A percentile compares a stretch with the other conserved stretches of the same genome.
phyloP scores from a whole-genome alignment of 306 rosid genomes.

The Cucumis melo region DNA sequence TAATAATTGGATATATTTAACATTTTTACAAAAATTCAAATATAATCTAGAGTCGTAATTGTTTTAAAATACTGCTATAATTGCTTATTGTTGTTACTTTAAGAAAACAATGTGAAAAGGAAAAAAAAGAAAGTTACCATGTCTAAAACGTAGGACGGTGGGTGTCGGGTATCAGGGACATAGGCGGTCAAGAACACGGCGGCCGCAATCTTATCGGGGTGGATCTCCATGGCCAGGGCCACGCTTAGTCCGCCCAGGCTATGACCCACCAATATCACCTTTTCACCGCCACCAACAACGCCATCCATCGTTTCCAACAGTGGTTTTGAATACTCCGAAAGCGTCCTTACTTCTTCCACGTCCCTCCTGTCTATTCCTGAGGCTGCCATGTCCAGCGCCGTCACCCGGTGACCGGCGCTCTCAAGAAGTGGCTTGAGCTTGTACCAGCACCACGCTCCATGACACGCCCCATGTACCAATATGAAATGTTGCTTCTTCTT shows the following conservation, averaged over 20 bases:
- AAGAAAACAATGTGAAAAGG: too few relatives aligned
- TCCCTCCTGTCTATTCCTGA: constrained; percentile 32
- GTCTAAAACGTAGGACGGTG: constrained; percentile 33
- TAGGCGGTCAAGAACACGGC: constrained; percentile 57
- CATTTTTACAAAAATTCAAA: too few relatives aligned
- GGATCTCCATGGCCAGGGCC: constrained; percentile 53
- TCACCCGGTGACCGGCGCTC: constrained; percentile 35
- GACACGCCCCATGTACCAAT: constrained; percentile 60
- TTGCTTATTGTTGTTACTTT: too few relatives aligned
- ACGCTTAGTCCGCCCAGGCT: constrained; percentile 57
- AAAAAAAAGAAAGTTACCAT: constrained; percentile 20
- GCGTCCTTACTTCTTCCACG: constrained; percentile 27
- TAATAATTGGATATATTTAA: too few relatives aligned
- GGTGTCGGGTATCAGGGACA: constrained; percentile 36
- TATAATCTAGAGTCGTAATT: too few relatives aligned
- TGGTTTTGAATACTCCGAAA: constrained; percentile 35
- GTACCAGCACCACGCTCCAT: constrained; percentile 72
- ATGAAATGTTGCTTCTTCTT: constrained; percentile 29
- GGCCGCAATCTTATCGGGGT: constrained; percentile 30
- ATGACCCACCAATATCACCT: constrained; percentile 61
- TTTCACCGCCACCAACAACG: constrained; percentile 27
- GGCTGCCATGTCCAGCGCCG: constrained; percentile 34
- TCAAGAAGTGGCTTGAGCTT: constrained; percentile 43
- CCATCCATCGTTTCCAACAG: constrained; percentile 31
- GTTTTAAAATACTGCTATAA: too few relatives aligned